A percentile compares a stretch with the other conserved stretches of the same genome.
phyloP scores from a whole-genome alignment of 2,329 filamentous ascomycete species.

The Colletotrichum sp. region DNA sequence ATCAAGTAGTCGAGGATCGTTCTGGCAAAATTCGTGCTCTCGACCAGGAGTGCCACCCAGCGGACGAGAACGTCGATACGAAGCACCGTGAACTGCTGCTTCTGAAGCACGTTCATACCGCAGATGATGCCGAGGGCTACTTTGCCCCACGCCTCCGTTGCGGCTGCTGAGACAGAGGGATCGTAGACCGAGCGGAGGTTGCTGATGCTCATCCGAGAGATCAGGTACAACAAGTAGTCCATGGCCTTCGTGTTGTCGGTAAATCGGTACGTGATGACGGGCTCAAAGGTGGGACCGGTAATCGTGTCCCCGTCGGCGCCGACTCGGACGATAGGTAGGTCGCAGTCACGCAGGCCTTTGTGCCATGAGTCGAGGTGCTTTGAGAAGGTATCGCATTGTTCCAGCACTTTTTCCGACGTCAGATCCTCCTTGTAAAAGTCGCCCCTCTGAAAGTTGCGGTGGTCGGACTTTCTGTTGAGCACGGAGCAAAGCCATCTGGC shows the following conservation, averaged over 20 bases:
- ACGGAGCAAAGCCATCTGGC: conserved; percentile 1
- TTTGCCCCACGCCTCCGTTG: background rate
- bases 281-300: background rate
- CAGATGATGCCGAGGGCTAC: conserved; percentile 2
- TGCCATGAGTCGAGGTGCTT: conserved; percentile 1
- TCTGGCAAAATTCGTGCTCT: background rate
- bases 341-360: background rate
- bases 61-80: background rate
- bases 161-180: background rate
- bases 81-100: background rate
- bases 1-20: conserved; percentile 7
- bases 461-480: background rate
- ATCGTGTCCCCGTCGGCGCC: background rate
- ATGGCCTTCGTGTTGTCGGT: background rate
- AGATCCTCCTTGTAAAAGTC: conserved; percentile 3
- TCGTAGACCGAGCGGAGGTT: conserved; percentile 3
- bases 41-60: background rate
- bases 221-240: conserved; percentile 9
- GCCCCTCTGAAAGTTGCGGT: background rate
- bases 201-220: background rate
- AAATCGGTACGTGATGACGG: background rate
- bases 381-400: background rate
- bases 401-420: background rate
- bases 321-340: background rate
- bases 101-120: conserved; percentile 1